Evolutionary conservation across 2,329 filamentous ascomycete species (phyloP), one percentile per base, ranked within the genome.

Genomic region (Monosporascus sp.): DNA sequence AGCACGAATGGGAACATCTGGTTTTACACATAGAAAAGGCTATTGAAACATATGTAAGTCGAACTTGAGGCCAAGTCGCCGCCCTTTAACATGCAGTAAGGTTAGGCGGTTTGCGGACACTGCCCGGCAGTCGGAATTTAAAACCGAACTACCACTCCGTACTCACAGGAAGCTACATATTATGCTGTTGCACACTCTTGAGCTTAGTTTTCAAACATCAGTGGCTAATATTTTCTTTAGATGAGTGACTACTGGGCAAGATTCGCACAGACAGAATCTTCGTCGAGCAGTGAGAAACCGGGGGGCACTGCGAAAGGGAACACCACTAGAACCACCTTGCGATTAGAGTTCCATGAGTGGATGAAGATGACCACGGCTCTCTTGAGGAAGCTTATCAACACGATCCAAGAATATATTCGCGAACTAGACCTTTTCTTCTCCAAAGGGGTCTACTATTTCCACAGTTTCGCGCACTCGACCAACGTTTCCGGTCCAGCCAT

Each of bases 291-390:
- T 16, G 14, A 38, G 17, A 31, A 19, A 8, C 46, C 44, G 26
- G 34, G 9, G 11, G 5, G 14, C 14, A 4, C 20, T 41, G 26
- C 36, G 5, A 22, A 48, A n/a, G 19, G 22, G 17, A 48, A 53
- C 22, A 50, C 7, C 11, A 14, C 40, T 24, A 22, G 51, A 41
- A 27, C 51, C 4, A n/a, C 24, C 11, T 41, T 52, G 4, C 53
- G 46, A 8, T 43, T 48, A 11, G 51, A 57, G 14, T 26, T 55
- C 14, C 51, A 52, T n/a, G 46, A 57, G 6, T 57, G 56, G 56
- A 50, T 53, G 49, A 53, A 52, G 17, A 43, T 14, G 14, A 38
- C 34, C 14, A 26, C 26, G 14, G 53, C 53, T n/a, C 16, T 57
- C 7, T n/a, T 55, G 7, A 16, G 50, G 20, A 47, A 40, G n/a